Base-by-base conservation (phyloP, 2,329 filamentous ascomycete species). In the Arthrinium puccinioides region DNA sequence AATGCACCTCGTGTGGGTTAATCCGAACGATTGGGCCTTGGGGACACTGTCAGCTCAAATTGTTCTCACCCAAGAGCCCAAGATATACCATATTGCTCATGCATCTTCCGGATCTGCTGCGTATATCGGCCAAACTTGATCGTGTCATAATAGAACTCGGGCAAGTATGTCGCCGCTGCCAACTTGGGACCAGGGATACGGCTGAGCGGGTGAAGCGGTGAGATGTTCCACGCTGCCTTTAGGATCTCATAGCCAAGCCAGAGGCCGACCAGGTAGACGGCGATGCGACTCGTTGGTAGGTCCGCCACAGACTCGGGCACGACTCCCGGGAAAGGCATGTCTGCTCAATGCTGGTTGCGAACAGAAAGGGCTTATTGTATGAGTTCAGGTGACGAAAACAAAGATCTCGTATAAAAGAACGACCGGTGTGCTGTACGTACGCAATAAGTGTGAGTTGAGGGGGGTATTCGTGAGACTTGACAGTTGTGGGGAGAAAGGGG, bases 141-240 rank as follows among this genome's bases (percentile, higher is more conserved):
- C 39, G 55, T 50, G 36, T 65, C 62, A 32, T 61, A 54, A 32
- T 59, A 66, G 6, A 57, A 55, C 35, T 65, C 62, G 10, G 60
- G 61, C 1, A 55, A 37, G 24, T 60, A 61, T 7, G 54, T 59
- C 4, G 49, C 51, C 2, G 61, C 60, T 3, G 62, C 57, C 1
- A 64, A 34, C 36, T 45, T 59, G 0, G 60, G 60, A 0, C 62
- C 62, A 5, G 62, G 62, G 16, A 66, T 56, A 8, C 47, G 45
- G 39, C 45, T 47, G 15, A 66, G 44, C 3, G 61, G 62, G 34
- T 66, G 62, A 11, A 64, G 41, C 3, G 60, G 57, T 3, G 62
- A 64, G 33, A 65, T 44, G 36, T 64, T 63, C 45, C 63, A 63
- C 2, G 55, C n/a, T 0, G 47, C 50, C 7, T 50, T 31, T 6